phyloP scores from a whole-genome alignment of 2,329 filamentous ascomycete genomes.

The Phialophora chinensis region DNA sequence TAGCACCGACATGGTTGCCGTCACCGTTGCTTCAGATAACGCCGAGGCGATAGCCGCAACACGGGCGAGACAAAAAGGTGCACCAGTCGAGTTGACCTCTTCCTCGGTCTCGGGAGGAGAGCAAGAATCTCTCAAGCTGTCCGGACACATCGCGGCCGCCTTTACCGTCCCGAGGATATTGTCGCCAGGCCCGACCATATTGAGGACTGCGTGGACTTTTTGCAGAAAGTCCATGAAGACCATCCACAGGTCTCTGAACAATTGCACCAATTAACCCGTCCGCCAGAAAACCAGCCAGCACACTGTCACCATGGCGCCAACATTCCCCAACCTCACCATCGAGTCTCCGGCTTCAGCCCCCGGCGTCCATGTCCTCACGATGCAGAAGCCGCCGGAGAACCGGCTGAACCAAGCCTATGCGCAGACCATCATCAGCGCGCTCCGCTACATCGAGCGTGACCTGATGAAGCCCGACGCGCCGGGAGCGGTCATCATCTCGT shows the following conservation, averaged over 20 bases:
- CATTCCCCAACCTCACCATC: conserved; percentile 36
- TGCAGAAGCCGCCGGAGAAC: conserved; percentile 62
- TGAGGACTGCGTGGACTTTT: neutral
- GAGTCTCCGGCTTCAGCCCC: conserved; percentile 34
- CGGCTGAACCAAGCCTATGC: conserved; percentile 57
- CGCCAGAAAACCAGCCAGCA: neutral
- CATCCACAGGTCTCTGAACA: neutral
- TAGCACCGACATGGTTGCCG: no score
- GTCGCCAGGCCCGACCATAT: neutral
- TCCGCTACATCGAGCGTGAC: conserved; percentile 52
- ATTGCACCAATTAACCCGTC: neutral
- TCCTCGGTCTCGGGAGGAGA: conserved; percentile 1
- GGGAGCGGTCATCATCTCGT: conserved; percentile 60
- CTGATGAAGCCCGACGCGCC: conserved; percentile 56
- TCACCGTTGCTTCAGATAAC: neutral
- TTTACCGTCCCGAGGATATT: neutral
- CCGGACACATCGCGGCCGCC: neutral
- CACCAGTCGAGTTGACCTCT: neutral
- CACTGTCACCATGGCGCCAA: conserved; percentile 21
- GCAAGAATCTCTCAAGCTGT: neutral
- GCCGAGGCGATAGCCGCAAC: conserved; percentile 1
- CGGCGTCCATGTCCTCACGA: conserved; percentile 60
- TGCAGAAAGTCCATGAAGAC: neutral
- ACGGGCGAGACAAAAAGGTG: neutral
- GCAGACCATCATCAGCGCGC: conserved; percentile 60